A percentile compares a stretch with the other conserved stretches of the same genome.
Conservation (phyloP, 208 protist genomes). For the Leishmania turanica region DNA sequence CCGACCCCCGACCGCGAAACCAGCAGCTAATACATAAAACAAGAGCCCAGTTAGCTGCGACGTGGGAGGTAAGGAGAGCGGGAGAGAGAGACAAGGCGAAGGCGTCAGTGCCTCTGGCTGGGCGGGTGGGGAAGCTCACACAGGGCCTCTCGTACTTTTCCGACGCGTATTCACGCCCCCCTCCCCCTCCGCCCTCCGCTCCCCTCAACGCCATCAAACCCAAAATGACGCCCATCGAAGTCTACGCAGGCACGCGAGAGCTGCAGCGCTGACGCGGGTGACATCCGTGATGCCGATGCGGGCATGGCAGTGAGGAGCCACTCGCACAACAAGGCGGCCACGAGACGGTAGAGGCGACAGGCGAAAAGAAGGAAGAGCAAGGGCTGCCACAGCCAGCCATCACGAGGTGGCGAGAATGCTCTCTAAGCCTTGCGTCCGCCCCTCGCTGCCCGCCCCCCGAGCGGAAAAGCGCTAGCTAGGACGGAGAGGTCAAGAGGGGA, state of each 20-base stretch:
- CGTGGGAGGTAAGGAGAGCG: background rate
- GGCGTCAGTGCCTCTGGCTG: background rate
- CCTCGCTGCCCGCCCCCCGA: background rate
- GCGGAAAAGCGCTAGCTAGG: background rate
- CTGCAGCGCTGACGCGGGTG: background rate
- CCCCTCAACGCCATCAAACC: background rate
- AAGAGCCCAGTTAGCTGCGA: slow-evolving; percentile 10
- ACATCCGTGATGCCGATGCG: background rate
- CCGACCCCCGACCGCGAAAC: background rate
- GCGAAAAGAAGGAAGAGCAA: background rate
- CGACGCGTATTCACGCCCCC: background rate
- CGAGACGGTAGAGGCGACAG: background rate
- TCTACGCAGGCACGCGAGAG: background rate
- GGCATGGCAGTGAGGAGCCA: background rate
- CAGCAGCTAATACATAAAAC: background rate
- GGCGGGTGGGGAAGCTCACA: background rate
- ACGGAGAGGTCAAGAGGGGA: background rate
- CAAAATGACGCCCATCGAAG: background rate
- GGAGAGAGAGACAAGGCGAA: background rate
- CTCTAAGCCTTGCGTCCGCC: background rate
- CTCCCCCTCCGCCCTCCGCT: background rate
- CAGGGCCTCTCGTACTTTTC: background rate
- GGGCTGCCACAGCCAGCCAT: background rate
- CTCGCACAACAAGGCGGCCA: background rate
- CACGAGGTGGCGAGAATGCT: background rate